phyloP scores from a whole-genome alignment of 2,329 filamentous ascomycete genomes.

The Cladophialophora immunda region DNA sequence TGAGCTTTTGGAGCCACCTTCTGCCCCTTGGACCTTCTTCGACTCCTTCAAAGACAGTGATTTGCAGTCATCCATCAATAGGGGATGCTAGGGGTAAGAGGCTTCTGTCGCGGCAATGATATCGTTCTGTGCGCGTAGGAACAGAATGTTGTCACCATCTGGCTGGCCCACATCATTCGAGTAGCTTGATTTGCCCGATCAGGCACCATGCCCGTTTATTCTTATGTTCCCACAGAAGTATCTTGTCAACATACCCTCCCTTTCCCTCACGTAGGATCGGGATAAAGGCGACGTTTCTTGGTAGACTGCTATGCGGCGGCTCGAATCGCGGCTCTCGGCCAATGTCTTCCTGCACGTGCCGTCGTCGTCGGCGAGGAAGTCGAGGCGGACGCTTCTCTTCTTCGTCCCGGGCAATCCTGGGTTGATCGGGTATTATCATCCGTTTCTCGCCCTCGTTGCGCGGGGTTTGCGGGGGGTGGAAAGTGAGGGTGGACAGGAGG shows the following conservation, averaged over 20 bases:
- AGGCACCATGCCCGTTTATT: not conserved
- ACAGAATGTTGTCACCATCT: not conserved
- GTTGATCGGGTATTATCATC: conserved; percentile 59
- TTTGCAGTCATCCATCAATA: not conserved
- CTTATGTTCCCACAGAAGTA: too few species aligned
- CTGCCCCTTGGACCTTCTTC: not conserved
- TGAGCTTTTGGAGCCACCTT: not conserved
- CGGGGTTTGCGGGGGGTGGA: conserved; percentile 10
- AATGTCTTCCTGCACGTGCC: conserved; percentile 35
- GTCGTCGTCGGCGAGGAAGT: not conserved
- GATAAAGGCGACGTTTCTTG: too few species aligned
- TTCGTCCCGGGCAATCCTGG: conserved; percentile 62
- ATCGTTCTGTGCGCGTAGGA: not conserved
- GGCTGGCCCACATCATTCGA: too few species aligned
- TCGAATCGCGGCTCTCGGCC: conserved; percentile 21
- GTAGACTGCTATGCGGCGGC: not conserved
- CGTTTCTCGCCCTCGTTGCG: conserved; percentile 52
- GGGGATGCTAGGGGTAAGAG: too few species aligned
- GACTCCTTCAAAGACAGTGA: not conserved
- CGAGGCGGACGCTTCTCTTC: conserved; percentile 44
- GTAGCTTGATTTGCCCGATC: not conserved
- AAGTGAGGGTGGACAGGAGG: not conserved
- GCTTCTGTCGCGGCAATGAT: not conserved
- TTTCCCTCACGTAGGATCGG: too few species aligned
- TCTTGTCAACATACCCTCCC: too few species aligned